Percentiles rank a stretch among this genome's conserved stretches.
Conservation (phyloP, 257 asterid genomes). For the Solanum microdontum region DNA sequence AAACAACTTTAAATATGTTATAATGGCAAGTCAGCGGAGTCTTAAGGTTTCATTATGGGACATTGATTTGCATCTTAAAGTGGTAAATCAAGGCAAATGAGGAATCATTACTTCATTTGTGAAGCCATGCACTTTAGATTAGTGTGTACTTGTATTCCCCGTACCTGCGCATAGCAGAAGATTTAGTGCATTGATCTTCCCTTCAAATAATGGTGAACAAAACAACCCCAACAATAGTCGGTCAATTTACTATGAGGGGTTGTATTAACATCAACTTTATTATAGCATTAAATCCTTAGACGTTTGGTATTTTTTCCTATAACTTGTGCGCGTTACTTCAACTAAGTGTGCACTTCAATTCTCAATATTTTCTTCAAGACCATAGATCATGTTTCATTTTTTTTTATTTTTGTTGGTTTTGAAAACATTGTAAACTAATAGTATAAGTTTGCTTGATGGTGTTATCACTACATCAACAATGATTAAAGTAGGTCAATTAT, state of each 20-base stretch:
- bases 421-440: background rate
- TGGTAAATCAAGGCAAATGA: background rate
- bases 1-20: too few species aligned
- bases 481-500: background rate
- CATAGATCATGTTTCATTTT: background rate
- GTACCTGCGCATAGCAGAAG: background rate
- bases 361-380: background rate
- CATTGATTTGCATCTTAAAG: background rate
- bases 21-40: too few species aligned
- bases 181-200: background rate
- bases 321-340: background rate
- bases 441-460: background rate
- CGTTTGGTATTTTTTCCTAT: background rate
- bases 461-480: background rate
- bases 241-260: background rate
- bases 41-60: too few species aligned
- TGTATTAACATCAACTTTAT: background rate
- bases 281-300: background rate
- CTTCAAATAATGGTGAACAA: background rate
- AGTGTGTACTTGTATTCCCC: background rate
- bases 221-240: background rate
- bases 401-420: background rate
- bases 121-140: background rate
- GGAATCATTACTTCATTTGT: background rate
- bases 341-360: too few species aligned